phyloP scores from a whole-genome alignment of 768 basidiomycete genomes.

The Psilocybe sp. region DNA sequence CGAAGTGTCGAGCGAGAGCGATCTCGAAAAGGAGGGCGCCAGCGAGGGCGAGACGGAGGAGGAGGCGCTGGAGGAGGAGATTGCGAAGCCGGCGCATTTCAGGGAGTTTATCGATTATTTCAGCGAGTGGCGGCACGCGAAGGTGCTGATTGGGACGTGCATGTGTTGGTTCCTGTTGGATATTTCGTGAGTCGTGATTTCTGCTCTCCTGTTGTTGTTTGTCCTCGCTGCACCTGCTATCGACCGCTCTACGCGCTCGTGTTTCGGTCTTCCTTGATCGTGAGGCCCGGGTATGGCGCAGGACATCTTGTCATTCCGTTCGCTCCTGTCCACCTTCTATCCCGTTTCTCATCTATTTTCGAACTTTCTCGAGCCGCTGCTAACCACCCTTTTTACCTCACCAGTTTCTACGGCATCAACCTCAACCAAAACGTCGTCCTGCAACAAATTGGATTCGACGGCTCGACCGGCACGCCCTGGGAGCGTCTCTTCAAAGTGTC shows the following conservation, averaged over 20 bases:
- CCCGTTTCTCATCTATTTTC: no score
- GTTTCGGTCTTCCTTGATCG: no score
- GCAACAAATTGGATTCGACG: conserved; percentile 67
- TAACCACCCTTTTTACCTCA: no score
- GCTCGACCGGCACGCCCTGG: conserved; percentile 55
- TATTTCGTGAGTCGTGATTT: conserved; percentile 44
- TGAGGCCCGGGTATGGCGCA: conserved; percentile 76
- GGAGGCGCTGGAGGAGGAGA: conserved; percentile 11
- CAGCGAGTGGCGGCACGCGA: conserved; percentile 68
- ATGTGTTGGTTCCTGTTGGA: conserved; percentile 76
- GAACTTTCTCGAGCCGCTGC: no score
- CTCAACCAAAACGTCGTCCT: conserved; percentile 78
- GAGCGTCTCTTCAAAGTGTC: conserved; percentile 65
- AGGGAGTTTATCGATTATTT: conserved; percentile 64
- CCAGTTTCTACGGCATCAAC: conserved; percentile 72
- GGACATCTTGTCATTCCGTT: conserved; percentile 69
- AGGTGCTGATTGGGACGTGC: conserved; percentile 65
- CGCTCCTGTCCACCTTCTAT: conserved; percentile 57
- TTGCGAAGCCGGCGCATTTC: conserved; percentile 49
- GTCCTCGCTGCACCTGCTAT: background rate
- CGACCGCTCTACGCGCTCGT: no score
- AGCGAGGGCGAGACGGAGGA: background rate
- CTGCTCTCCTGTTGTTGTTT: background rate
- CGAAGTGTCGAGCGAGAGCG: no score
- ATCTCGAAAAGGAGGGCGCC: background rate